phyloP scores from a whole-genome alignment of 2,329 filamentous ascomycete genomes.

The Aspergillus sojae region DNA sequence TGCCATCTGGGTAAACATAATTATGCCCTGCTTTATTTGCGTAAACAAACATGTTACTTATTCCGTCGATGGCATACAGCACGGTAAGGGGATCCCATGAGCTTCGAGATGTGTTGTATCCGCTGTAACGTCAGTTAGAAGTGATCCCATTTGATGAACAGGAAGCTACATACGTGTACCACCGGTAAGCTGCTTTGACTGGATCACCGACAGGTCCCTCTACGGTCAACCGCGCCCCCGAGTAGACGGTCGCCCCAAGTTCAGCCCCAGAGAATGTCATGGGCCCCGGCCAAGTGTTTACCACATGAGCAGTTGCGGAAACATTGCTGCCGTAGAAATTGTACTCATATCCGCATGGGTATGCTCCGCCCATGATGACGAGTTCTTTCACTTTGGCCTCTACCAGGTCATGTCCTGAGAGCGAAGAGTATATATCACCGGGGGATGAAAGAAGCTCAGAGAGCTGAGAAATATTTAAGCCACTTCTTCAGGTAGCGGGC shows the following conservation, averaged over 20 bases:
- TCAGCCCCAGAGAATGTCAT: constrained; percentile 8
- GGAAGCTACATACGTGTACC: constrained; percentile 13
- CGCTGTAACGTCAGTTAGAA: not conserved
- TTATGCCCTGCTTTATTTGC: constrained; percentile 6
- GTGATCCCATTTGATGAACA: not conserved
- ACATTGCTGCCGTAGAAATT: constrained; percentile 8
- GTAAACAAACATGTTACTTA: not conserved
- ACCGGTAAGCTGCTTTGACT: constrained; percentile 7
- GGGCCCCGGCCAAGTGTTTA: constrained; percentile 8
- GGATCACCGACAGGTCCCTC: constrained; percentile 6
- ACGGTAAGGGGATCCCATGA: constrained; percentile 13
- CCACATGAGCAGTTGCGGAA: constrained; percentile 1
- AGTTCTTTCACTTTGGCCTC: constrained; percentile 10
- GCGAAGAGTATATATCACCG: not conserved
- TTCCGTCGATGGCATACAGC: constrained; percentile 11
- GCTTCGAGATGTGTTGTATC: constrained; percentile 2
- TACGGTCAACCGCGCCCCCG: constrained; percentile 3
- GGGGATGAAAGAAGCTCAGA: constrained; percentile 1
- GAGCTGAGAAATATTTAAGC: not conserved
- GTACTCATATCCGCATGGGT: constrained; percentile 10
- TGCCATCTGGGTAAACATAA: constrained; percentile 7
- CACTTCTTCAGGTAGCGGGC: not conserved
- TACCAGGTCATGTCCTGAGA: constrained; percentile 6
- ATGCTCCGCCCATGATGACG: constrained; percentile 11
- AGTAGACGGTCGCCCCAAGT: constrained; percentile 9